These are phyloP conservation scores for Serendipita sp. DNA, from an alignment of 768 basidiomycete species.

Conservation along the genomic window DNA sequence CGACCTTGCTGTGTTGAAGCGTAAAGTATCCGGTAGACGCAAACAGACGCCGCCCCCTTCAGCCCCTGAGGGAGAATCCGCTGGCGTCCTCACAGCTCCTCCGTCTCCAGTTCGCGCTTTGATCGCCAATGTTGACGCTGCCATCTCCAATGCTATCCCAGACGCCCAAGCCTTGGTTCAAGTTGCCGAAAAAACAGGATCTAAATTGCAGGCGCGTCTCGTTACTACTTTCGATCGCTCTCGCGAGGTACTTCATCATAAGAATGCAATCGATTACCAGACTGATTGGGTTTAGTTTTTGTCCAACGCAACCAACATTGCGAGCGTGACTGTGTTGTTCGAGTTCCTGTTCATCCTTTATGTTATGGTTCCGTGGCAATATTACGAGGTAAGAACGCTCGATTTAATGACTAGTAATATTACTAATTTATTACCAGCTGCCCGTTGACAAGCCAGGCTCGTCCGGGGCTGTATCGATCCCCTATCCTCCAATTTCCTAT, in stretches of 20 bases:
- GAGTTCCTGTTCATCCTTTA: slow-evolving; percentile 41
- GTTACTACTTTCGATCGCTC: slow-evolving; percentile 5
- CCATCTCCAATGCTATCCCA: slow-evolving; percentile 7
- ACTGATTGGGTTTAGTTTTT: slow-evolving; percentile 27
- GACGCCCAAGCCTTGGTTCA: slow-evolving; percentile 10
- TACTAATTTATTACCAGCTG: slow-evolving; percentile 16
- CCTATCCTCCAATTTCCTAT: slow-evolving; percentile 33
- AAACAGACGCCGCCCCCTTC: neutral
- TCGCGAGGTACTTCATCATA: slow-evolving; percentile 2
- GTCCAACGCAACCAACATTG: slow-evolving; percentile 51
- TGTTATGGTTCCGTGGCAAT: slow-evolving; percentile 36
- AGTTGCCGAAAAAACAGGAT: slow-evolving; percentile 8
- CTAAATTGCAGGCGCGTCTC: neutral
- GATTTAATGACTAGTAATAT: neutral
- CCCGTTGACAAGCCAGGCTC: slow-evolving; percentile 14
- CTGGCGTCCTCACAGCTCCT: slow-evolving; percentile 7
- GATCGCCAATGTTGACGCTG: slow-evolving; percentile 15
- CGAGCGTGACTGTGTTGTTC: slow-evolving; percentile 33
- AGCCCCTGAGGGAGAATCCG: neutral
- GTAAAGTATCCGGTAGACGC: neutral
- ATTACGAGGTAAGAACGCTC: slow-evolving; percentile 9
- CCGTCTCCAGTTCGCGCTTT: slow-evolving; percentile 19
- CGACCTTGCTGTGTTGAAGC: slow-evolving; percentile 25
- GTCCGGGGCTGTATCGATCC: slow-evolving; percentile 16
- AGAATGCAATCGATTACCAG: neutral